These are phyloP conservation scores for Calonectria pteridis DNA, from an alignment of 2,329 filamentous ascomycete species.

Conservation along the genomic window DNA sequence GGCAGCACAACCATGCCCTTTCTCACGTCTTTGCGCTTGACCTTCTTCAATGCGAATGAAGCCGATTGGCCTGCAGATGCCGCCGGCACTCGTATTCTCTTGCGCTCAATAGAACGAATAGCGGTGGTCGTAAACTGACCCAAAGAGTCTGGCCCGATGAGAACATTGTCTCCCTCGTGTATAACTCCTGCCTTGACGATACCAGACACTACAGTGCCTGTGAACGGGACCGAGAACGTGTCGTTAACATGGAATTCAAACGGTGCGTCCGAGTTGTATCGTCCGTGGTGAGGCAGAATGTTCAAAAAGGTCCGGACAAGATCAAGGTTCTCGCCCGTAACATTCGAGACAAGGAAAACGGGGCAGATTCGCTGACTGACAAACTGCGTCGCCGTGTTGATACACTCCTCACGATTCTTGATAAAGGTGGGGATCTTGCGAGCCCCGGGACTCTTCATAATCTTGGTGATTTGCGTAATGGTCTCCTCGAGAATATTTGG, in stretches of 20 bases:
- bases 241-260: conserved; percentile 98
- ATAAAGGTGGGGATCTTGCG: conserved; percentile 97
- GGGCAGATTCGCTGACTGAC: conserved; percentile 96
- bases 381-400: conserved; percentile 96
- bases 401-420: conserved; percentile 89
- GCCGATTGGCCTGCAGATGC: conserved; percentile 93
- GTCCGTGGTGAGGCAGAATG: conserved; percentile 92
- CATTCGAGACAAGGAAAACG: conserved; percentile 98
- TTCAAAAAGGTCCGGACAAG: conserved; percentile 94
- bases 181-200: conserved; percentile 91
- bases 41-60: conserved; percentile 88
- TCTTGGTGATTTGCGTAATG: conserved; percentile 89
- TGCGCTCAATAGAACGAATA: conserved; percentile 93
- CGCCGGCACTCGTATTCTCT: conserved; percentile 88
- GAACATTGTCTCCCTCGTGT: conserved; percentile 89
- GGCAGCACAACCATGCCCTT: conserved; percentile 98
- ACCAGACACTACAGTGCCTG: conserved; percentile 94
- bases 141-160: conserved; percentile 90
- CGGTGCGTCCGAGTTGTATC: conserved; percentile 87
- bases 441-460: conserved; percentile 93
- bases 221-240: conserved; percentile 97
- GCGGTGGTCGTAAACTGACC: conserved; percentile 90
- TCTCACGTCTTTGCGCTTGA: conserved; percentile 90
- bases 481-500: conserved; percentile 96
- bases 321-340: conserved; percentile 91